These are phyloP conservation scores for Abrus pulchellus DNA, from an alignment of 306 rosid genomes.

Conservation along the genomic window DNA sequence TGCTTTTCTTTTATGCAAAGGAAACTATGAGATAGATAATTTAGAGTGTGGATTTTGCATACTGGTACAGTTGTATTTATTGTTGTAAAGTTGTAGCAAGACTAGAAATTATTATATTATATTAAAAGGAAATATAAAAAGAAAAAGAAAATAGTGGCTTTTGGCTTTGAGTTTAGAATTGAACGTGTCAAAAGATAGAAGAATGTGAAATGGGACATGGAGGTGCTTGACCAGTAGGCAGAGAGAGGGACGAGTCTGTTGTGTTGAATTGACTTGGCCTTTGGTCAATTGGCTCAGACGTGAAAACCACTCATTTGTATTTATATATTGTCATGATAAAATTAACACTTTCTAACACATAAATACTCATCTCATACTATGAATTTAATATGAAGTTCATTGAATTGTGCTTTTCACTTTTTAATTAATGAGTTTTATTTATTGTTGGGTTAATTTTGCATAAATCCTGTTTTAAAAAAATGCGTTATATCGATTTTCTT, in stretches of 20 bases:
- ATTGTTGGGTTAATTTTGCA: no score
- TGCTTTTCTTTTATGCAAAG: slow-evolving; percentile 11
- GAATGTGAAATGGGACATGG: slow-evolving; percentile 17
- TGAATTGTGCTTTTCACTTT: no score
- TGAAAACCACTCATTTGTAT: slow-evolving; percentile 23
- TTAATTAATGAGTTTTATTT: no score
- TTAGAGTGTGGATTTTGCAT: slow-evolving; percentile 12
- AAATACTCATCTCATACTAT: background rate
- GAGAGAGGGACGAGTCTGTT: background rate
- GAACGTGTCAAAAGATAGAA: slow-evolving; percentile 48
- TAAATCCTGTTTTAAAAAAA: background rate
- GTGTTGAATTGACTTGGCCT: slow-evolving; percentile 41
- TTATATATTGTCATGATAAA: background rate
- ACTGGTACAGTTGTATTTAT: slow-evolving; percentile 33
- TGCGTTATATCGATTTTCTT: background rate
- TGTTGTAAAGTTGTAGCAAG: background rate
- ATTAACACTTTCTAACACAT: background rate
- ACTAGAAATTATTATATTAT: slow-evolving; percentile 4
- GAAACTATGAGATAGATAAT: slow-evolving; percentile 29
- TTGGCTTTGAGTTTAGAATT: slow-evolving; percentile 36
- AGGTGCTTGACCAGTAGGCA: slow-evolving; percentile 41
- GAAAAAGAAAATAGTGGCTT: background rate
- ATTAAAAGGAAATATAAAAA: background rate
- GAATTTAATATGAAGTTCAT: no score
- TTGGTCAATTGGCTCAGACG: slow-evolving; percentile 36